phyloP scores from a whole-genome alignment of 805 yeast genomes.

The Yamadazyma sp. region DNA sequence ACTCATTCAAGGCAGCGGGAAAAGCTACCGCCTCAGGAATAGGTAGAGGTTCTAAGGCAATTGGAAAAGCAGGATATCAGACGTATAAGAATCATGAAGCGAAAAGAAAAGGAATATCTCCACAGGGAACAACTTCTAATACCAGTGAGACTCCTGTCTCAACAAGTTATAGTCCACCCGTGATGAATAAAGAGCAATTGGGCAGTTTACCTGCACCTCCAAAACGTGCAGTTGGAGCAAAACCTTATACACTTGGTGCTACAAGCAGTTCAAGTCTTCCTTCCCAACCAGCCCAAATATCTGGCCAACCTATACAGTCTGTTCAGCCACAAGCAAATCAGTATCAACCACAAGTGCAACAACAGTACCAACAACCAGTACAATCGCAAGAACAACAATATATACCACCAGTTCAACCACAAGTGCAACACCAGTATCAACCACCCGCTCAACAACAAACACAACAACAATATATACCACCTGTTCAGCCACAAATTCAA shows the following conservation, averaged over 20 bases:
- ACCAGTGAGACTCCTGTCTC: background rate
- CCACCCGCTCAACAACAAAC: background rate
- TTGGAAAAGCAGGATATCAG: conserved; percentile 48
- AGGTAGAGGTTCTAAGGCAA: conserved; percentile 48
- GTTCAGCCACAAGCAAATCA: conserved; percentile 6
- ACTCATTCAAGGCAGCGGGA: conserved; percentile 47
- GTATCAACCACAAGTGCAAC: conserved; percentile 7
- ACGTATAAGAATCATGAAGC: conserved; percentile 46
- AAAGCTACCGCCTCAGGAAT: conserved; percentile 48
- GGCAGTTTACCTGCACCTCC: conserved; percentile 31
- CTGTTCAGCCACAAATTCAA: background rate
- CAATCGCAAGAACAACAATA: conserved; percentile 3
- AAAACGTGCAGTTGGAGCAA: conserved; percentile 25
- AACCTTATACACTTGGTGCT: background rate
- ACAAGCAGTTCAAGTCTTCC: conserved; percentile 3
- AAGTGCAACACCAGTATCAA: conserved; percentile 4
- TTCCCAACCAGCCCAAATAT: background rate
- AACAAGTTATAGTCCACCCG: conserved; percentile 1
- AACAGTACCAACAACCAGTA: conserved; percentile 8
- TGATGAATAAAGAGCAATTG: conserved; percentile 18
- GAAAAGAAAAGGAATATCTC: conserved; percentile 17
- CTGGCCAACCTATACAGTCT: background rate
- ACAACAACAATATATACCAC: background rate
- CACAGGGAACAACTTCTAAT: background rate
- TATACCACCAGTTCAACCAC: conserved; percentile 5